phyloP scores from a whole-genome alignment of 192 early-diverging fungal species.

The Coemansia sp. region DNA sequence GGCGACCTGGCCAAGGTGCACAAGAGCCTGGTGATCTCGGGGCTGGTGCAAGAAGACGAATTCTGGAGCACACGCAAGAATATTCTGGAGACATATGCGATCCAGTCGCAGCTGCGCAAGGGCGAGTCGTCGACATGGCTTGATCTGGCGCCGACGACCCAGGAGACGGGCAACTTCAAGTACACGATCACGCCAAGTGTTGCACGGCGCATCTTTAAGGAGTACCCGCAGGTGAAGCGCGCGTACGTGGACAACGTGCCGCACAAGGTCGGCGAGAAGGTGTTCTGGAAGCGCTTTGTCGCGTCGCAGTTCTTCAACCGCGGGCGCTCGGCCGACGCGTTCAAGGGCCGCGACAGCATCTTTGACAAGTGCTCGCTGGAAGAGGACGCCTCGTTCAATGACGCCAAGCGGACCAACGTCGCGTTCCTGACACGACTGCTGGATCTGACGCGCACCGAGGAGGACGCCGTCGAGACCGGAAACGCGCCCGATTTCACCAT shows the following conservation, averaged over 20 bases:
- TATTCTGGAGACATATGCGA: conserved; percentile 65
- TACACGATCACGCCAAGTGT: conserved; percentile 85
- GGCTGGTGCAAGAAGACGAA: conserved; percentile 81
- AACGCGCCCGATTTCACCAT: conserved; percentile 80
- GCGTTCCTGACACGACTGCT: conserved; percentile 61
- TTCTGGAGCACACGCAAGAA: conserved; percentile 84
- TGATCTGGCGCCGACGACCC: conserved; percentile 56
- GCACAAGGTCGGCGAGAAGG: conserved; percentile 60
- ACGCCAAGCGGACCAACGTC: conserved; percentile 46
- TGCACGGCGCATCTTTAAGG: conserved; percentile 81
- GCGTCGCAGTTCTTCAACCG: conserved; percentile 81
- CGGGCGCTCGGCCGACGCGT: conserved; percentile 53
- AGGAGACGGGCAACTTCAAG: conserved; percentile 73
- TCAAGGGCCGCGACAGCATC: conserved; percentile 56
- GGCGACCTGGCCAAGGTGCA: conserved; percentile 65
- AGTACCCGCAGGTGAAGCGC: conserved; percentile 79
- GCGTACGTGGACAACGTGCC: conserved; percentile 82
- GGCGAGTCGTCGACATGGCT: conserved; percentile 73
- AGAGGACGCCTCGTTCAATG: conserved; percentile 58
- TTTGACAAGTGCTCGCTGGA: conserved; percentile 74
- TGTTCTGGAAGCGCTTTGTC: conserved; percentile 87
- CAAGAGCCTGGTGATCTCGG: conserved; percentile 67
- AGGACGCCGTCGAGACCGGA: conserved; percentile 75
- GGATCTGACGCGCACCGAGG: conserved; percentile 73
- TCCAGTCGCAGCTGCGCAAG: conserved; percentile 66